Percentiles rank a stretch among this genome's conserved stretches.
phyloP scores from a whole-genome alignment of 805 yeast genomes.

The Starmerella asiatica region DNA sequence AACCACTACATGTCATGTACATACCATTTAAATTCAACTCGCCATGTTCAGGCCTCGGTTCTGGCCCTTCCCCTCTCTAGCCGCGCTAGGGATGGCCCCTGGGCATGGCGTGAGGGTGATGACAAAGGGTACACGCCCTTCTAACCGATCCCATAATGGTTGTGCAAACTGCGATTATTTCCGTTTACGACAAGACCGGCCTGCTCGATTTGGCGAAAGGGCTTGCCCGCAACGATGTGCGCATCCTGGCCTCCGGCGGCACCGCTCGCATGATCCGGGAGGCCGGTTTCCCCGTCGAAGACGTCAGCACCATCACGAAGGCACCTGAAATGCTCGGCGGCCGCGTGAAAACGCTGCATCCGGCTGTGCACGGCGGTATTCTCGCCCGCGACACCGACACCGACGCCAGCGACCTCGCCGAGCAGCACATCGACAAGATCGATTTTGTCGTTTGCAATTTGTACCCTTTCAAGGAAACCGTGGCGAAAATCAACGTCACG shows the following conservation, averaged over 20 bases:
- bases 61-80: neutral
- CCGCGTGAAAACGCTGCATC: slow-evolving; percentile 94
- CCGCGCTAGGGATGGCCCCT: too few relatives aligned
- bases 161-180: slow-evolving; percentile 76
- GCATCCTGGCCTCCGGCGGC: slow-evolving; percentile 94
- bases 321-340: slow-evolving; percentile 99
- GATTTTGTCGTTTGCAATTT: slow-evolving; percentile 95
- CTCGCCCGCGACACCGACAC: slow-evolving; percentile 84
- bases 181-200: slow-evolving; percentile 97
- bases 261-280: slow-evolving; percentile 89
- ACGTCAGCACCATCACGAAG: slow-evolving; percentile 85
- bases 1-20: too few relatives aligned
- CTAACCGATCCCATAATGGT: neutral
- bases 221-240: slow-evolving; percentile 69
- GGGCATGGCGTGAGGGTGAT: too few relatives aligned
- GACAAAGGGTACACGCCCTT: too few relatives aligned
- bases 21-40: too few relatives aligned
- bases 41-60: neutral
- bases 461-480: slow-evolving; percentile 96
- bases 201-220: slow-evolving; percentile 93
- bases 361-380: slow-evolving; percentile 92
- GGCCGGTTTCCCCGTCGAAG: slow-evolving; percentile 97
- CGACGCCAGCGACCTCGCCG: slow-evolving; percentile 77
- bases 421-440: slow-evolving; percentile 87
- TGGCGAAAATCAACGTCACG: slow-evolving; percentile 88